phyloP scores from a whole-genome alignment of 2,329 filamentous ascomycete genomes.

The Emericellopsis atlantica region DNA sequence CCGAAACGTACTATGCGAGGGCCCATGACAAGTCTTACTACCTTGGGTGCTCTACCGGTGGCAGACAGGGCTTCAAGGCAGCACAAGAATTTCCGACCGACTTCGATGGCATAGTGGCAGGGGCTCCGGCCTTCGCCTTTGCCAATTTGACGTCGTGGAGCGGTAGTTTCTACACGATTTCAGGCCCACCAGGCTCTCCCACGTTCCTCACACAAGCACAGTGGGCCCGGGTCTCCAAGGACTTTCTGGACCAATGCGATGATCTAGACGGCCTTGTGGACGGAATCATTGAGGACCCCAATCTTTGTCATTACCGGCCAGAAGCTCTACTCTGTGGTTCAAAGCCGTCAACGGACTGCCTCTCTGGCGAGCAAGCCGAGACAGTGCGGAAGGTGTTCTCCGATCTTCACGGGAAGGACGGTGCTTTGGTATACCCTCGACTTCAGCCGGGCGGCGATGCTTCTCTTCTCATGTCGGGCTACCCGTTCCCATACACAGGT shows the following conservation, averaged over 20 bases:
- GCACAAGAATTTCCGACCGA: constrained; percentile 40
- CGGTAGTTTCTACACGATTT: constrained; percentile 30
- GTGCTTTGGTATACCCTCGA: constrained; percentile 24
- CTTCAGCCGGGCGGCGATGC: constrained; percentile 36
- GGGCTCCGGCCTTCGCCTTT: constrained; percentile 26
- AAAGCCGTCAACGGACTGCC: constrained; percentile 19
- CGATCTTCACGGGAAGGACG: constrained; percentile 20
- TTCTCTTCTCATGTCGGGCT: constrained; percentile 24
- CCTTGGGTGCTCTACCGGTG: constrained; percentile 45
- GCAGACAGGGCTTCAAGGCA: constrained; percentile 42
- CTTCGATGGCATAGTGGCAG: constrained; percentile 44
- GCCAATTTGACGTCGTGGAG: constrained; percentile 16
- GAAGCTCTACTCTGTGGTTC: constrained; percentile 24
- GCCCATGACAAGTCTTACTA: constrained; percentile 34
- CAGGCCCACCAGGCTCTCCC: constrained; percentile 17
- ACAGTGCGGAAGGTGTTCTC: constrained; percentile 20
- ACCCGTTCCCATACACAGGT: constrained; percentile 12
- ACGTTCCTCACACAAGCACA: constrained; percentile 11
- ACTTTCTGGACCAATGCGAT: constrained; percentile 30
- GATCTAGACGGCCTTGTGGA: constrained; percentile 32
- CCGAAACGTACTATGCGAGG: constrained; percentile 30
- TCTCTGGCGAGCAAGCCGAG: constrained; percentile 13
- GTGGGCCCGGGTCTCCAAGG: constrained; percentile 10
- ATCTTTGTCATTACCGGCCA: constrained; percentile 28
- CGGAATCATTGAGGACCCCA: constrained; percentile 31